A percentile compares a stretch with the other conserved stretches of the same genome.
Evolutionary conservation across 805 yeast genomes (phyloP).

Genomic region (Saccharomycopsis sp.): DNA sequence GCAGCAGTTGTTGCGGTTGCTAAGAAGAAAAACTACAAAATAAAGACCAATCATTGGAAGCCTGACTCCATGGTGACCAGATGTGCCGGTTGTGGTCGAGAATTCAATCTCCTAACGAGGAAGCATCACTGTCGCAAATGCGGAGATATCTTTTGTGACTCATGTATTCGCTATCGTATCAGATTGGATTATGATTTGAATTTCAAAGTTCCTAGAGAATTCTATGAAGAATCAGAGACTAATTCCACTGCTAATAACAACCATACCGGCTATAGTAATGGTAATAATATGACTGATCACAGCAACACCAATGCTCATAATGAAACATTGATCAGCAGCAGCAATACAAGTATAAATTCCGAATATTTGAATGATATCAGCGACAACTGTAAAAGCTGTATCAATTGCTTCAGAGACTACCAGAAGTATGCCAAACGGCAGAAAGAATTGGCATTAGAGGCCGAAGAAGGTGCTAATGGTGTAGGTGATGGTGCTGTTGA

Average conservation of each 20-base stretch:
- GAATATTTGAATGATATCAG: background rate
- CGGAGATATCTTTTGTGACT: conserved; percentile 36
- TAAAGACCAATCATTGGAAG: conserved; percentile 16
- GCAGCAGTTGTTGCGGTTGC: conserved; percentile 1
- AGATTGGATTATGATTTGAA: conserved; percentile 32
- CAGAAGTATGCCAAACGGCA: background rate
- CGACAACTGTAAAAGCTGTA: background rate
- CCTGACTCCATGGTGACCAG: conserved; percentile 9
- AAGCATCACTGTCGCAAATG: conserved; percentile 37
- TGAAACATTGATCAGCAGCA: background rate
- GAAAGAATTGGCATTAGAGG: background rate
- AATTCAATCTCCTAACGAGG: conserved; percentile 22
- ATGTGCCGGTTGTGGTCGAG: conserved; percentile 12
- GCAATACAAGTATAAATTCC: background rate
- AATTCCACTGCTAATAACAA: conserved; percentile 2
- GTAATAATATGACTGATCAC: background rate
- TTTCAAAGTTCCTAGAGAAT: conserved; percentile 22
- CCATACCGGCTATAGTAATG: background rate
- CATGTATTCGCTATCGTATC: conserved; percentile 31
- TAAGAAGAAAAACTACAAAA: background rate
- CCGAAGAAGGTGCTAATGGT: background rate
- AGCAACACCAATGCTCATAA: background rate
- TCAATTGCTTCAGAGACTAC: background rate
- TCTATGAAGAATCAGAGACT: background rate
- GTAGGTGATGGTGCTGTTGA: background rate